Evolutionary conservation across 2,329 filamentous ascomycete genomes (phyloP), one percentile per base, ranked within the genome.

Genomic region (Scedosporium dehoogii): DNA sequence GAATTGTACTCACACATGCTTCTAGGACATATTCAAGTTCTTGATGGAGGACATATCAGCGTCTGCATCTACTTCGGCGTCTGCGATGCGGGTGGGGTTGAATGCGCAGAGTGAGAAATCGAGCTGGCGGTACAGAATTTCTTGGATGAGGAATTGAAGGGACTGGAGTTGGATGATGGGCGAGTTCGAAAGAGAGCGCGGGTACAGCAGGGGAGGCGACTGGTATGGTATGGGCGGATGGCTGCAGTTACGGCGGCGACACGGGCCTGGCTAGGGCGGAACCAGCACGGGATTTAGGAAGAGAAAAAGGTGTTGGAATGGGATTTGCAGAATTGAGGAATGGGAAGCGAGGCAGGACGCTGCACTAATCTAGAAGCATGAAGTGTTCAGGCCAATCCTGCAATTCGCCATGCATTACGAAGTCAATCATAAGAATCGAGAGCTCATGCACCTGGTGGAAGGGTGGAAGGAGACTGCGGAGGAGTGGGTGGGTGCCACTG

Each of bases 1-100:
- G 42, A 21, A 25, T 25, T 14, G 29, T 38, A 59, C 61, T 55
- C 55, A 57, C 60, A 61, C 62, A 60, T 62, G 51, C 60, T 62
- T 62, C 60, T 62, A 46, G 60, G 48, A 62, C 60, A 62, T 57
- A 62, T 62, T 62, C 53, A 41, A 62, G 38, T 42, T 41, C 57
- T 38, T 53, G 33, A 58, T 46, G 33, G 53, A 44, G 51, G 60
- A 58, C 60, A 62, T 62, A 58, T 56, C 60, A 62, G 60, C 60
- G 60, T 55, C 60, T 21, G 38, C 38, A 29, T 29, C 27, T 29
- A 29, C 27, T 29, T 55, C 60, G 56, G 53, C 60, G 60, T 55
- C 60, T 21, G 41, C 41, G 38, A 38, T 33, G 57, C 33, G 38
- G 27, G 38, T n/a, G 57, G n/a, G 6, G 6, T 18, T 29, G 57